These are phyloP conservation scores for Colletotrichum higginsianum DNA, from an alignment of 2,329 filamentous ascomycete genomes.

Conservation along the genomic window DNA sequence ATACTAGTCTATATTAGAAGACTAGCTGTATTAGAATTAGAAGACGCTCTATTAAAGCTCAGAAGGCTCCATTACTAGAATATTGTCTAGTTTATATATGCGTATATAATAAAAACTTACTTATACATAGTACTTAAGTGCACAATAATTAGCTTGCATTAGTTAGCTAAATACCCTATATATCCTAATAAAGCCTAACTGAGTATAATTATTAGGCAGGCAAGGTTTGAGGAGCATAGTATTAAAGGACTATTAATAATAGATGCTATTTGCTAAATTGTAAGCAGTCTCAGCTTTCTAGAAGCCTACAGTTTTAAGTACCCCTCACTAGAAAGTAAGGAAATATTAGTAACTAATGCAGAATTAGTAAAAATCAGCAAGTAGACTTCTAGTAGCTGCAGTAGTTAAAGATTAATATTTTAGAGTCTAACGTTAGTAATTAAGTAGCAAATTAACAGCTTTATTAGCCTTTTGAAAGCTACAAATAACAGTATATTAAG, in stretches of 20 bases:
- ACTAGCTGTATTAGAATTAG: background rate
- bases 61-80: background rate
- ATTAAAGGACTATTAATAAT: background rate
- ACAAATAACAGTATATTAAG: background rate
- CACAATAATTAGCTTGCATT: background rate
- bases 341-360: background rate
- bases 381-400: background rate
- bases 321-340: background rate
- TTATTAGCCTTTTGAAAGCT: background rate
- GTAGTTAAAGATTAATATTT: background rate
- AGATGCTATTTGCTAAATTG: background rate
- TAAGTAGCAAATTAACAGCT: background rate
- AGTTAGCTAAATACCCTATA: background rate
- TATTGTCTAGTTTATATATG: constrained; percentile 3
- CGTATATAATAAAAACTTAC: background rate
- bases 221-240: background rate
- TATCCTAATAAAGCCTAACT: background rate
- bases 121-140: background rate
- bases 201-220: background rate
- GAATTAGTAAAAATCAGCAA: constrained; percentile 2
- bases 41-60: background rate
- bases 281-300: constrained; percentile 8
- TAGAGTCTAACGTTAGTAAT: background rate
- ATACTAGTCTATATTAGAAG: constrained; percentile 2
- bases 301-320: constrained; percentile 2